These are phyloP conservation scores for Geosiphon pyriformis DNA, from an alignment of 192 early-diverging fungal species.

Conservation along the genomic window DNA sequence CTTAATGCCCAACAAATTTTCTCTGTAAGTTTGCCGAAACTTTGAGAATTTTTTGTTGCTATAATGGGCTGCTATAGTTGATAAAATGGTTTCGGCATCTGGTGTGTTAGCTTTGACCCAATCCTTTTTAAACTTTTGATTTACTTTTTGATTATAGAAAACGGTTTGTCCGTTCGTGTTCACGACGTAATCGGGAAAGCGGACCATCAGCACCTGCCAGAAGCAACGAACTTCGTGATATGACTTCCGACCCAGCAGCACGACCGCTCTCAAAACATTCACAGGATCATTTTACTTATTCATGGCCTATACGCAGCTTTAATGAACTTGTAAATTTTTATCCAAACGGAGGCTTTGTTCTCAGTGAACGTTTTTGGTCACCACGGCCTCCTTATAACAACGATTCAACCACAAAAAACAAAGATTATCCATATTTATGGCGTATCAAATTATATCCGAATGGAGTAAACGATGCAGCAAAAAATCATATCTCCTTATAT, in stretches of 20 bases:
- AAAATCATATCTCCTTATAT: constrained; percentile 25
- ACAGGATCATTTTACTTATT: constrained; percentile 19
- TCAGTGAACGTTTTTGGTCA: constrained; percentile 25
- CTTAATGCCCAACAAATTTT: constrained; percentile 26
- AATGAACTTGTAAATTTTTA: constrained; percentile 26
- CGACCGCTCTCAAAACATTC: constrained; percentile 23
- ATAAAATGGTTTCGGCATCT: not conserved
- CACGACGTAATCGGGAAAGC: constrained; percentile 24
- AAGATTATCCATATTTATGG: constrained; percentile 24
- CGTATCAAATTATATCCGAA: constrained; percentile 22
- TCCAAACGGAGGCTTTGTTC: constrained; percentile 18
- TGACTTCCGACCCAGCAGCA: constrained; percentile 22
- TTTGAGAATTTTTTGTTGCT: not conserved
- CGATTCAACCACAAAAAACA: constrained; percentile 10
- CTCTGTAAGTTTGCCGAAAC: constrained; percentile 4
- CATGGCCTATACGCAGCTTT: constrained; percentile 22
- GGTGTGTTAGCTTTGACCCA: not conserved
- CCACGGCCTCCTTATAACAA: constrained; percentile 15
- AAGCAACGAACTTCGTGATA: constrained; percentile 24
- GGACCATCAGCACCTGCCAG: constrained; percentile 8
- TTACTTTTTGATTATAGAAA: constrained; percentile 7
- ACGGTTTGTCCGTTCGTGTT: constrained; percentile 27
- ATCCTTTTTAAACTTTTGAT: not conserved
- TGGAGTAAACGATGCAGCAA: constrained; percentile 22
- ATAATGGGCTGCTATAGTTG: not conserved